Evolutionary conservation across 306 rosid species (phyloP).

Genomic region (peach (Prunus persica)): Prunus_persica_NCBIv2 NC_034014.1:11552001-11552500

Average conservation of each 20-base stretch:
- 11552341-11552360: background rate
- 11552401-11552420: constrained; percentile 94
- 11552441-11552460: constrained; percentile 95
- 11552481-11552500: constrained; percentile 46
- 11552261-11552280: background rate
- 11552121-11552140: background rate
- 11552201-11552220: background rate
- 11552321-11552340: background rate
- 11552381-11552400: constrained; percentile 15
- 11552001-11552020: constrained; percentile 95
- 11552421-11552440: constrained; percentile 93
- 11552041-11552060: constrained; percentile 17
- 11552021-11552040: constrained; percentile 96
- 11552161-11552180: background rate
- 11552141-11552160: background rate
- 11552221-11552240: background rate
- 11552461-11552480: constrained; percentile 99
- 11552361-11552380: background rate
- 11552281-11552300: background rate
- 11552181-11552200: background rate
- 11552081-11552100: constrained; percentile 18
- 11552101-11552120: background rate
- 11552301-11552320: background rate
- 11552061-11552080: constrained; percentile 5
- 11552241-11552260: background rate